Evolutionary conservation across 805 yeast species (phyloP).

Genomic region (Nakazawaea anatomiae): DNA sequence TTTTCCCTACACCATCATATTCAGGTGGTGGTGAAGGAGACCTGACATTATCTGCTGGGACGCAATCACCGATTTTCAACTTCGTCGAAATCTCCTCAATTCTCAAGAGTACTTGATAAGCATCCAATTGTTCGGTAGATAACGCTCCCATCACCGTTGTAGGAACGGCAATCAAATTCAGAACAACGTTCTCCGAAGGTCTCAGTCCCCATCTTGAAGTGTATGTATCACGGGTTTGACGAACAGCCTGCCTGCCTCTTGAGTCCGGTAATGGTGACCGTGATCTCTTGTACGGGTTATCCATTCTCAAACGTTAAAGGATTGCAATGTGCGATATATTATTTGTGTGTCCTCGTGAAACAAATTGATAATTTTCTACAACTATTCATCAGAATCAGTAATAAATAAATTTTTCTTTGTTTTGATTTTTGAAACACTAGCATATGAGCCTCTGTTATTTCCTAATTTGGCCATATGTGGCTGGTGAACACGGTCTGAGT

Average conservation of each 20-base stretch:
- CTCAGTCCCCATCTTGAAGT: conserved; percentile 2
- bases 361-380: background rate
- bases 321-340: too few relatives aligned
- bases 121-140: conserved; percentile 75
- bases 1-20: conserved; percentile 77
- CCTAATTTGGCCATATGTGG: too few relatives aligned
- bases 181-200: conserved; percentile 3
- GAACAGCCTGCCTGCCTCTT: background rate
- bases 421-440: too few relatives aligned
- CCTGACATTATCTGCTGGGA: conserved; percentile 42
- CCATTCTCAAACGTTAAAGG: background rate
- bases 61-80: conserved; percentile 43
- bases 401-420: too few relatives aligned
- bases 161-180: conserved; percentile 24
- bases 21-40: conserved; percentile 93
- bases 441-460: too few relatives aligned
- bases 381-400: background rate
- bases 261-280: conserved; percentile 1
- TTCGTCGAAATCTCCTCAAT: conserved; percentile 73
- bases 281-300: conserved; percentile 5
- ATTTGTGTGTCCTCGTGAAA: background rate
- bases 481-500: too few relatives aligned
- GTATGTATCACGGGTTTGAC: background rate
- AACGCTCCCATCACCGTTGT: conserved; percentile 38
- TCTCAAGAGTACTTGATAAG: conserved; percentile 63